Evolutionary conservation across 345 rosid genomes (phyloP).

Genomic region (Heritiera littoralis): DNA sequence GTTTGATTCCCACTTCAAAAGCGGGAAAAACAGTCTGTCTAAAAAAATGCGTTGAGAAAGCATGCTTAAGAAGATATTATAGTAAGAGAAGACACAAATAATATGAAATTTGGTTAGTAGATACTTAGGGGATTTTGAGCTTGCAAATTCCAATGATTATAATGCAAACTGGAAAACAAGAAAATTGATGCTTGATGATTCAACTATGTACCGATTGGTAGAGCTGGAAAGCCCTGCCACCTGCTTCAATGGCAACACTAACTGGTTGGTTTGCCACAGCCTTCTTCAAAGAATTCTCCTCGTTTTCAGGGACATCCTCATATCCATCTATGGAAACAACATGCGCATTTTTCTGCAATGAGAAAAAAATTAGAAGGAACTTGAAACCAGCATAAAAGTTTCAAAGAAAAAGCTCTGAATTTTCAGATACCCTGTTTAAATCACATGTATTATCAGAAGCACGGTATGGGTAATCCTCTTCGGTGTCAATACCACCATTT

Average conservation of each 20-base stretch:
- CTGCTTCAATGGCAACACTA: constrained; percentile 72
- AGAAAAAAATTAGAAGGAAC: neutral
- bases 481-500: constrained; percentile 71
- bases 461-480: constrained; percentile 64
- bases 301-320: constrained; percentile 66
- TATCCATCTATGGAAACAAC: constrained; percentile 70
- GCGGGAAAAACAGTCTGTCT: too few relatives aligned
- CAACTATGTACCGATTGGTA: constrained; percentile 53
- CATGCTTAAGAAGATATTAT: too few relatives aligned
- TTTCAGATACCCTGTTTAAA: constrained; percentile 42
- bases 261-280: constrained; percentile 81
- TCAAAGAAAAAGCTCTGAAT: neutral
- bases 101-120: too few relatives aligned
- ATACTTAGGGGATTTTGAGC: too few relatives aligned
- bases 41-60: too few relatives aligned
- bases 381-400: neutral
- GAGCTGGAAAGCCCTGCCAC: constrained; percentile 63
- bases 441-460: constrained; percentile 54
- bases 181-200: neutral
- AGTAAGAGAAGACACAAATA: too few relatives aligned
- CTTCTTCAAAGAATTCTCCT: constrained; percentile 63
- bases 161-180: neutral
- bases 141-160: too few relatives aligned
- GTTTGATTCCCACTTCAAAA: too few relatives aligned
- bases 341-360: constrained; percentile 57